A percentile compares a stretch with the other conserved stretches of the same genome.
Conservation (phyloP, 2,329 filamentous ascomycete genomes). For the Colletotrichum euphorbiae region DNA sequence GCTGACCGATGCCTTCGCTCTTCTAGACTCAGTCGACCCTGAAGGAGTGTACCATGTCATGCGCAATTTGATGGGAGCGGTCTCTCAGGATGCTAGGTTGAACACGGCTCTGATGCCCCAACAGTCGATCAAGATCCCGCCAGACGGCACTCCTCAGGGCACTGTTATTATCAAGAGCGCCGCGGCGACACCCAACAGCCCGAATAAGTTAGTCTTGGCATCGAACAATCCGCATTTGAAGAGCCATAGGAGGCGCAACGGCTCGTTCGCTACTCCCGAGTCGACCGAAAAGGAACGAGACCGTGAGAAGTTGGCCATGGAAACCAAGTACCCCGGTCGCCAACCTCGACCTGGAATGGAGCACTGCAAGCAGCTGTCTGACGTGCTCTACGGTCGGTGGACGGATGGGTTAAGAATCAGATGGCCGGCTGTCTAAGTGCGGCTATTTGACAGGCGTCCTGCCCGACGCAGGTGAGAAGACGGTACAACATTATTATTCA, state of each 20-base stretch:
- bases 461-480: neutral
- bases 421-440: slow-evolving; percentile 64
- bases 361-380: slow-evolving; percentile 87
- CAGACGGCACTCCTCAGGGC: slow-evolving; percentile 61
- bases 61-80: slow-evolving; percentile 78
- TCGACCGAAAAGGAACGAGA: slow-evolving; percentile 60
- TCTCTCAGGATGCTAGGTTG: slow-evolving; percentile 77
- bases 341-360: slow-evolving; percentile 81
- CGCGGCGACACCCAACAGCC: slow-evolving; percentile 50
- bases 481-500: slow-evolving; percentile 27
- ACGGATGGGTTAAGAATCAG: slow-evolving; percentile 81
- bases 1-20: slow-evolving; percentile 86
- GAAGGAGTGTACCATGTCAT: slow-evolving; percentile 91
- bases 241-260: slow-evolving; percentile 77
- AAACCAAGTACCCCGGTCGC: slow-evolving; percentile 67
- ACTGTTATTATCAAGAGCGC: slow-evolving; percentile 69
- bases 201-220: slow-evolving; percentile 78
- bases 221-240: slow-evolving; percentile 88
- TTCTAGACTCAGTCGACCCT: slow-evolving; percentile 87
- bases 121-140: slow-evolving; percentile 53
- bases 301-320: slow-evolving; percentile 59
- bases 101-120: slow-evolving; percentile 58
- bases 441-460: neutral
- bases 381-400: slow-evolving; percentile 93
- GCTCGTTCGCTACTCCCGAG: slow-evolving; percentile 49